Conservation (phyloP, 371 early-diverging fungal genomes). For the Mucor ambiguus region DNA sequence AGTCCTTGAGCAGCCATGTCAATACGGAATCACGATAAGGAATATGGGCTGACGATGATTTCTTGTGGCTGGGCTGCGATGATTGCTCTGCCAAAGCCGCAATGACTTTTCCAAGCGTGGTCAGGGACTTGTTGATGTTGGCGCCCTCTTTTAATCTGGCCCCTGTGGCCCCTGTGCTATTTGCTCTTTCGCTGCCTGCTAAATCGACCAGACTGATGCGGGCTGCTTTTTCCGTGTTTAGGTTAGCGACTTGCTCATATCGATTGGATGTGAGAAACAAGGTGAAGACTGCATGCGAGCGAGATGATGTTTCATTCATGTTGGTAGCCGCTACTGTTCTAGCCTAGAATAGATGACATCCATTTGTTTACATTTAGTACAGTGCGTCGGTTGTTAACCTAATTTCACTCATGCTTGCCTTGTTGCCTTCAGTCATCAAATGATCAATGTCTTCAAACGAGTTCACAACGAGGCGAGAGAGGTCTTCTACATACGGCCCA, state of each 20-base stretch:
- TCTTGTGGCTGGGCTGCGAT: constrained; percentile 4
- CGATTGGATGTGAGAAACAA: constrained; percentile 71
- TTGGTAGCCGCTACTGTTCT: constrained; percentile 91
- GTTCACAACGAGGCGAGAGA: constrained; percentile 76
- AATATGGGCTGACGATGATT: constrained; percentile 40
- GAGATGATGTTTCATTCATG: constrained; percentile 91
- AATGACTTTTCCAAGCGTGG: constrained; percentile 96
- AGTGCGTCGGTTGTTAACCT: background rate
- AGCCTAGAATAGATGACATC: constrained; percentile 36
- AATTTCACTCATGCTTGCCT: constrained; percentile 15
- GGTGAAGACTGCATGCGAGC: constrained; percentile 93
- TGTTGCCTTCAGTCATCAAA: constrained; percentile 84
- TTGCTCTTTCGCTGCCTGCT: constrained; percentile 95
- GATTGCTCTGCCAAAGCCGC: constrained; percentile 83
- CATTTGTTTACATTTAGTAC: constrained; percentile 25
- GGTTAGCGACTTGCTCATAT: constrained; percentile 52
- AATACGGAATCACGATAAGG: constrained; percentile 88
- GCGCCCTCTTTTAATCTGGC: constrained; percentile 94
- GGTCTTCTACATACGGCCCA: constrained; percentile 89
- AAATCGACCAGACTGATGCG: constrained; percentile 76
- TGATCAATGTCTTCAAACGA: constrained; percentile 72
- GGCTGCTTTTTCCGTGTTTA: constrained; percentile 70
- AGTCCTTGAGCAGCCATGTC: constrained; percentile 92
- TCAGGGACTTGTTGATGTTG: constrained; percentile 94
- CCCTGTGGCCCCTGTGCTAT: constrained; percentile 93